These are phyloP conservation scores for Xylaria sp. DNA, from an alignment of 2,329 filamentous ascomycete species.

Conservation along the genomic window DNA sequence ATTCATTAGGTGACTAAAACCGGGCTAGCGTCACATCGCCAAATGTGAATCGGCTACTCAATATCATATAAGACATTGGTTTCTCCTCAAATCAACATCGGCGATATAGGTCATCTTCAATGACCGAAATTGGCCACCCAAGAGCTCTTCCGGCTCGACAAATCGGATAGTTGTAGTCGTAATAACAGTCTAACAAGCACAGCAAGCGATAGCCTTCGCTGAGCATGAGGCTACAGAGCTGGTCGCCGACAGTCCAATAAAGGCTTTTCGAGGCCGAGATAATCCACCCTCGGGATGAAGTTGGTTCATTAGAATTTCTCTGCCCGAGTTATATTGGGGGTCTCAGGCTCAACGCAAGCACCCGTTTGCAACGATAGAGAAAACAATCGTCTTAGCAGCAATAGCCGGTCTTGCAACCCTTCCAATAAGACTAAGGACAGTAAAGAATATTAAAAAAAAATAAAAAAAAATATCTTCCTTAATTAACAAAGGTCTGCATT, in stretches of 20 bases:
- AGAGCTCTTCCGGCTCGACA: not conserved
- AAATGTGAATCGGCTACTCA: not conserved
- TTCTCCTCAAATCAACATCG: not conserved
- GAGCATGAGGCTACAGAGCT: not conserved
- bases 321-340: not conserved
- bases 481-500: not conserved
- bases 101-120: not conserved
- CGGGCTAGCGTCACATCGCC: constrained; percentile 9
- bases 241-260: not conserved
- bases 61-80: not conserved
- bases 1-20: not conserved
- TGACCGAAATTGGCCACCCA: not conserved
- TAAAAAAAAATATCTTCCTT: not conserved
- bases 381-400: not conserved
- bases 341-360: not conserved
- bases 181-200: constrained; percentile 8
- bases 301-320: not conserved
- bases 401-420: not conserved
- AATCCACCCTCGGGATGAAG: not conserved
- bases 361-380: no score
- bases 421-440: not conserved
- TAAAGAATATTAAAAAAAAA: not conserved
- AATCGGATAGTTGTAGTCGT: not conserved
- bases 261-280: not conserved
- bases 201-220: not conserved